Evolutionary conservation across 2,329 filamentous ascomycete species (phyloP), one percentile per base, ranked within the genome.

Genomic region (Hymenoscyphus linearis): DNA sequence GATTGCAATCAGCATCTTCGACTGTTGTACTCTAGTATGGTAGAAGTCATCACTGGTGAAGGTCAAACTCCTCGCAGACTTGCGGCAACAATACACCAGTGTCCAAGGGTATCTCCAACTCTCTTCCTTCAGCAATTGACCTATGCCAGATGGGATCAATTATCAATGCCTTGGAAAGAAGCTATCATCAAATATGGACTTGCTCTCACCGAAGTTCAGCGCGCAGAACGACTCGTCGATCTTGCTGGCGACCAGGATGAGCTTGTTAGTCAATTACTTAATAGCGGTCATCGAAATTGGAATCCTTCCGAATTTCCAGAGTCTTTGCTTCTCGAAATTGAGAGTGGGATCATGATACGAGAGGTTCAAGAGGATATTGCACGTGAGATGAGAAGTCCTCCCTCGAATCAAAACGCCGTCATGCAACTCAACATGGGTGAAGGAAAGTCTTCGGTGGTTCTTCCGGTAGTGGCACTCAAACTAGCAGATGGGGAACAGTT

Each of bases 341-440:
- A 91, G 59, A 84, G 78, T 36, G 78, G 80, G 0, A 77, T 91
- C 1, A 68, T 85, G 10, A 85, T 91, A 7, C 80, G 88, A 0
- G 68, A 77, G 0, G 79, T 83, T 0, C 66, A 69, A 37, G 64
- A 59, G 2, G 69, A 80, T 1, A 84, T 91, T 57, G 83, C 86
- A 0, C 53, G 61, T 0, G 68, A 79, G 18, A 90, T 91, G 82
- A 80, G 78, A 2, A 58, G 67, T 0, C 78, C 80, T 0, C 66
- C 69, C 0, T 68, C 68, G 0, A 70, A 67, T 0, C 31, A 69
- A 0, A 88, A 86, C 65, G 70, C 78, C 0, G 80, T 86, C 0
- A 80, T 89, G 75, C 85, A 89, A 66, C 71, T 90, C 1, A 89
- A 88, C 64, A 90, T 90, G 86, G 87, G 87, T 0, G 81, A 88